Evolutionary conservation across 177 flowering plant species (phyloP), one percentile per base, ranked within the genome.

Genomic region (Telopea speciosissima): DNA sequence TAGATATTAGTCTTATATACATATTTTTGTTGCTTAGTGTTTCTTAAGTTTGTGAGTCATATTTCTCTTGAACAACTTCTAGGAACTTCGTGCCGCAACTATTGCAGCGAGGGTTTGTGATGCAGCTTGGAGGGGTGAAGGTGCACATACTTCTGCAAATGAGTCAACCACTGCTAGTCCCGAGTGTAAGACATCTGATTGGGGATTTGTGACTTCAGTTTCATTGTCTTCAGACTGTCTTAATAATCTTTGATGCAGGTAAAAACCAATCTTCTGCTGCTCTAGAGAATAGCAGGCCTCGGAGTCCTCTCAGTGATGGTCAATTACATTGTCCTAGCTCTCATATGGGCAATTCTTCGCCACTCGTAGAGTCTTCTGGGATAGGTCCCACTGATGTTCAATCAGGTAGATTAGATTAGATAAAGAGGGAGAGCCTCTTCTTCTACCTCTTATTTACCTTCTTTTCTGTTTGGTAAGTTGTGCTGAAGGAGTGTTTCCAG

Each of bases 41-140:
- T 49, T 49, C 70, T 24, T 69, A 42, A 68, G 24, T 69, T 11
- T 26, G 24, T 59, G 10, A 33, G 36, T 52, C 66, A 40, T 66
- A 42, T 58, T 24, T 68, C 19, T 72, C 62, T 24, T 74, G 21
- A 73, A 68, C 21, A 59, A 79, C 69, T 80, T 71, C 19, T 82
- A 91, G 98, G 91, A 83, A 73, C 65, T 74, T 24, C 78, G 66
- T 73, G 78, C 83, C 73, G 69, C 81, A 70, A 78, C 77, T 76
- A 84, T 82, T 76, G 77, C 84, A 70, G 74, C 81, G 23, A 80
- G 77, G 72, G 84, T 74, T 22, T 73, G 72, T 81, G 85, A 83
- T 79, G 83, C 84, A 56, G 78, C 87, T 63, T 76, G 81, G 86
- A 86, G 75, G 79, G 81, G 83, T 64, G 87, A 87, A 80, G 83